phyloP scores from a whole-genome alignment of 306 rosid genomes.

The Prinsepia uniflora region DNA sequence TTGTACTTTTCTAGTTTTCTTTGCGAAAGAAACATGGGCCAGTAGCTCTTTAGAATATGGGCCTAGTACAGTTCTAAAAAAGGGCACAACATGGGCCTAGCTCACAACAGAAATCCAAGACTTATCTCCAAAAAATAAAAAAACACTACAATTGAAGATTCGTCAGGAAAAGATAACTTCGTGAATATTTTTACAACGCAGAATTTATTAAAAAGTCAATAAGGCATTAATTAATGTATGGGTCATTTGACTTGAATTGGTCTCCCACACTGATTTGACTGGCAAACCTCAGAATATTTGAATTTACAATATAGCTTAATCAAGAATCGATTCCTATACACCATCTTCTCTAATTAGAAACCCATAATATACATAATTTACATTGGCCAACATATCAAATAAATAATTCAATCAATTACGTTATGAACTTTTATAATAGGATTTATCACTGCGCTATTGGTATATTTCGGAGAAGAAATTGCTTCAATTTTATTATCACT shows the following conservation, averaged over 20 bases:
- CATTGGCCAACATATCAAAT: not conserved
- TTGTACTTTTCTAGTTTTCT: too few species aligned
- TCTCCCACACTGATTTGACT: not conserved
- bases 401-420: not conserved
- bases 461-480: slow-evolving; percentile 27
- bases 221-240: not conserved
- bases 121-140: too few species aligned
- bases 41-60: too few species aligned
- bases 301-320: not conserved
- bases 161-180: too few species aligned
- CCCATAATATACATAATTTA: not conserved
- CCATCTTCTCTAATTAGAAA: not conserved
- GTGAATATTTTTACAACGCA: not conserved
- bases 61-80: too few species aligned
- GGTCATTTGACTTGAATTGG: not conserved
- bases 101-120: too few species aligned
- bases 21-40: too few species aligned
- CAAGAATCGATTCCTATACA: not conserved
- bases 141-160: too few species aligned
- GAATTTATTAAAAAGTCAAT: not conserved
- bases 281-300: not conserved
- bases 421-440: too few species aligned
- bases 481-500: slow-evolving; percentile 37
- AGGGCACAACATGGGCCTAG: too few species aligned
- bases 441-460: slow-evolving; percentile 1